These are phyloP conservation scores for Euphrasia confusa DNA, from an alignment of 257 asterid genomes.

Conservation along the genomic window DNA sequence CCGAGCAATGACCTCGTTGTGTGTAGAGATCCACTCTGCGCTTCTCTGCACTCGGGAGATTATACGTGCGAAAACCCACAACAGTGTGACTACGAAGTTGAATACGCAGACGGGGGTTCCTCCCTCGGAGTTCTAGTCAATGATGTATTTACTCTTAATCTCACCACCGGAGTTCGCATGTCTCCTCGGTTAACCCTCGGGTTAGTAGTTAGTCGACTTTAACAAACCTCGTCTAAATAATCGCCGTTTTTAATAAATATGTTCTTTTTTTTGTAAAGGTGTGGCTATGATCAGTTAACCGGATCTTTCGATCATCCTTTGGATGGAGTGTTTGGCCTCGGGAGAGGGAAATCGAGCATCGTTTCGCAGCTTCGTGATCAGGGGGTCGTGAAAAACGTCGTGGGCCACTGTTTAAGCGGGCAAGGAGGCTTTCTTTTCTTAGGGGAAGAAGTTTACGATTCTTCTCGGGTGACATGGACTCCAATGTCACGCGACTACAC, in stretches of 20 bases:
- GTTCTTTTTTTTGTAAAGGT: slow-evolving; percentile 33
- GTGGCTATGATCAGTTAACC: slow-evolving; percentile 92
- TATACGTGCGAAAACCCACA: slow-evolving; percentile 68
- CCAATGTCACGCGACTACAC: slow-evolving; percentile 67
- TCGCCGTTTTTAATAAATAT: background rate
- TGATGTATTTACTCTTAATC: slow-evolving; percentile 58
- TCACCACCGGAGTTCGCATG: slow-evolving; percentile 55
- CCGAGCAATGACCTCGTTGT: slow-evolving; percentile 86
- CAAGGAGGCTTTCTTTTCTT: slow-evolving; percentile 88
- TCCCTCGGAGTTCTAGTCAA: slow-evolving; percentile 91
- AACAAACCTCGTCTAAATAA: background rate
- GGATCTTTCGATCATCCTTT: slow-evolving; percentile 69
- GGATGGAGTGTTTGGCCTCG: slow-evolving; percentile 97
- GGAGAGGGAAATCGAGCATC: slow-evolving; percentile 79
- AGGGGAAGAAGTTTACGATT: slow-evolving; percentile 76
- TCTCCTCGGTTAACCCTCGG: slow-evolving; percentile 79
- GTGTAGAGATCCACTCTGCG: slow-evolving; percentile 85
- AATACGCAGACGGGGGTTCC: slow-evolving; percentile 99
- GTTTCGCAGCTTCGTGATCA: slow-evolving; percentile 73
- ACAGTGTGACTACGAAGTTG: slow-evolving; percentile 95
- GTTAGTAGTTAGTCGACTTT: slow-evolving; percentile 32
- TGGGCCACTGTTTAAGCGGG: slow-evolving; percentile 79
- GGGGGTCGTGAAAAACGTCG: slow-evolving; percentile 57
- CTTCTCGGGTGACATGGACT: slow-evolving; percentile 73
- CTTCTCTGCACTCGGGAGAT: slow-evolving; percentile 75